Evolutionary conservation across 2,329 filamentous ascomycete genomes (phyloP).

Genomic region (Fusarium sp.): DNA sequence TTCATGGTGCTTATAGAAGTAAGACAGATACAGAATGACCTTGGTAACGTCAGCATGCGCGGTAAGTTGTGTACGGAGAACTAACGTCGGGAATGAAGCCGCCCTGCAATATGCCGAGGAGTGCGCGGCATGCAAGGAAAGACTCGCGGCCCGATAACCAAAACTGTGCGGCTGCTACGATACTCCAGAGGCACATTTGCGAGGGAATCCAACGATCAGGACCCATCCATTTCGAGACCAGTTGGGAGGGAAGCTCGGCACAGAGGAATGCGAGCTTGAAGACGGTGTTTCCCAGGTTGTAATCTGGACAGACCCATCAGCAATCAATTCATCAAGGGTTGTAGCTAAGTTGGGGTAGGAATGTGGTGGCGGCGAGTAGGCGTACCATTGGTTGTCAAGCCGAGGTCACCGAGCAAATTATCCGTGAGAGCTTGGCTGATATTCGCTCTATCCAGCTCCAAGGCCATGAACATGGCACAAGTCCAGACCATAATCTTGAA

Average conservation of each 20-base stretch:
- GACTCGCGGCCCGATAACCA: slow-evolving; percentile 56
- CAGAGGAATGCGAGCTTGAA: slow-evolving; percentile 52
- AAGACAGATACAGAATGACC: slow-evolving; percentile 75
- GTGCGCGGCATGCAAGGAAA: slow-evolving; percentile 8
- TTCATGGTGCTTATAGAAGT: slow-evolving; percentile 65
- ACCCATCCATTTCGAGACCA: slow-evolving; percentile 71
- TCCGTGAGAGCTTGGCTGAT: slow-evolving; percentile 5
- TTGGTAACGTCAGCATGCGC: slow-evolving; percentile 1
- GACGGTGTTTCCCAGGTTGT: slow-evolving; percentile 25
- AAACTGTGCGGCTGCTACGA: not conserved
- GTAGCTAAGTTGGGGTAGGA: too few species aligned
- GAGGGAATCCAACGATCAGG: slow-evolving; percentile 74
- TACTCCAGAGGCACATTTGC: slow-evolving; percentile 61
- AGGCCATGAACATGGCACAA: slow-evolving; percentile 5
- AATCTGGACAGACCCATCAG: not conserved
- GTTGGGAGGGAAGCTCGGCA: slow-evolving; percentile 69
- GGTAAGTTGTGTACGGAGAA: too few species aligned
- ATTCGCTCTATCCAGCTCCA: slow-evolving; percentile 2
- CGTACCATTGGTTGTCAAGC: slow-evolving; percentile 18
- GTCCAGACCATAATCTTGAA: slow-evolving; percentile 1
- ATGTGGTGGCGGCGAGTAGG: too few species aligned
- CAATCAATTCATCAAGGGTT: too few species aligned
- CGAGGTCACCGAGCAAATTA: slow-evolving; percentile 38
- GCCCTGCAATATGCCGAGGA: slow-evolving; percentile 23
- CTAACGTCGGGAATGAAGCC: slow-evolving; percentile 29